These are phyloP conservation scores for Candida vaughaniae DNA, from an alignment of 805 yeast species.

Conservation along the genomic window DNA sequence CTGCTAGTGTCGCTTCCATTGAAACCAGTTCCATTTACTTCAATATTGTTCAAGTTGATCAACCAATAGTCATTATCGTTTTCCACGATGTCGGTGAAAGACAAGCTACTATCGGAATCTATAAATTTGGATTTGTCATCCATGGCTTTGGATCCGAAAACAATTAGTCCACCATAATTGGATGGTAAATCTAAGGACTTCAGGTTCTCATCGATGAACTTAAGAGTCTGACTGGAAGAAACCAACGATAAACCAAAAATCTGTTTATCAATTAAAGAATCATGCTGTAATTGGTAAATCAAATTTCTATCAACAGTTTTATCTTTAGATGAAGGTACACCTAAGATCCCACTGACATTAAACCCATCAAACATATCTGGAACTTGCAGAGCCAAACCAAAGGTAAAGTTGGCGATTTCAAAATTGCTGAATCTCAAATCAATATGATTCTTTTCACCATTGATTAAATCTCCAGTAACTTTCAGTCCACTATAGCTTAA, in stretches of 20 bases:
- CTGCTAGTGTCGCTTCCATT: slow-evolving; percentile 23
- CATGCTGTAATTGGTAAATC: slow-evolving; percentile 36
- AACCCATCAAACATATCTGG: slow-evolving; percentile 54
- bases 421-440: slow-evolving; percentile 30
- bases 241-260: slow-evolving; percentile 36
- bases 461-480: slow-evolving; percentile 49
- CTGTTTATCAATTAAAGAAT: slow-evolving; percentile 31
- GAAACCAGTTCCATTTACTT: slow-evolving; percentile 17
- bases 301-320: slow-evolving; percentile 33
- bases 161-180: slow-evolving; percentile 26
- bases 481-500: slow-evolving; percentile 54
- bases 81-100: slow-evolving; percentile 31
- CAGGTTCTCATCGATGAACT: slow-evolving; percentile 18
- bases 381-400: slow-evolving; percentile 54
- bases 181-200: slow-evolving; percentile 29
- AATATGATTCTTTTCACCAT: slow-evolving; percentile 28
- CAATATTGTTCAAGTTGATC: slow-evolving; percentile 39
- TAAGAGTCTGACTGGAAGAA: slow-evolving; percentile 15
- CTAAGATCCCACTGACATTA: slow-evolving; percentile 59
- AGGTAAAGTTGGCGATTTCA: slow-evolving; percentile 37
- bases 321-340: slow-evolving; percentile 50
- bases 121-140: slow-evolving; percentile 13
- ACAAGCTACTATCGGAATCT: slow-evolving; percentile 36
- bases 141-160: slow-evolving; percentile 22
- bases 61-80: slow-evolving; percentile 51